Evolutionary conservation across 202 grass and related monocot genomes (phyloP), one percentile per base, ranked within the genome.

Genomic region (Schoenoplectus triqueter): DNA sequence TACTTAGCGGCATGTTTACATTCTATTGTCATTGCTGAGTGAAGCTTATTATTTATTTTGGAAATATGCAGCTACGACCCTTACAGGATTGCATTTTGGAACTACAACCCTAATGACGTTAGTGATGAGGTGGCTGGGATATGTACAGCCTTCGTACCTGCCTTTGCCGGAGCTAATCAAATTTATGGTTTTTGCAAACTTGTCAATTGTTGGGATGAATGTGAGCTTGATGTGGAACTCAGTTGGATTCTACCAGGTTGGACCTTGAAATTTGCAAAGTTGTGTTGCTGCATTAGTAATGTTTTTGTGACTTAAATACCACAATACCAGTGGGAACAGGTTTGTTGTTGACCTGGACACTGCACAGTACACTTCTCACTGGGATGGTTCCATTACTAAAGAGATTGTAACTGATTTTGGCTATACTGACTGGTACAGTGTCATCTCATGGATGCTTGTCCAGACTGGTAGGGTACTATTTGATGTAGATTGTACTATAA

Each of bases 161-260:
- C 91, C 91, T n/a, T 11, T 90, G 5, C 44, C 73, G 4, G 91
- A 92, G 61, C 86, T 92, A 45, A 47, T 92, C 40, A 90, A 90
- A 66, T 90, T 92, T 74, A 80, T 92, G 20, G 64, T 92, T 81
- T 92, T 90, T 2, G 91, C 91, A 22, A 92, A 92, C 81, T 78
- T 92, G 57, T 92, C 88, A 39, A 90, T 92, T 78, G 31, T 92
- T 66, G 91, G 91, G 73, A 92, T 92, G 91, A 92, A 92, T 71
- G 91, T 92, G 84, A 92, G 88, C 81, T 82, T 92, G 86, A 92
- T 90, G 91, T 92, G 86, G 88, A 92, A 92, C 68, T 92, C 86
- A 86, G 91, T 90, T 45, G 91, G 91, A 59, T 92, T 92, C 69
- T 92, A 92, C 88, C 91, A 92, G 91, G 91, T 92, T 49, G 82